These are phyloP conservation scores for Glebionis coronaria DNA, from an alignment of 129 eudicot genomes.

Conservation along the genomic window DNA sequence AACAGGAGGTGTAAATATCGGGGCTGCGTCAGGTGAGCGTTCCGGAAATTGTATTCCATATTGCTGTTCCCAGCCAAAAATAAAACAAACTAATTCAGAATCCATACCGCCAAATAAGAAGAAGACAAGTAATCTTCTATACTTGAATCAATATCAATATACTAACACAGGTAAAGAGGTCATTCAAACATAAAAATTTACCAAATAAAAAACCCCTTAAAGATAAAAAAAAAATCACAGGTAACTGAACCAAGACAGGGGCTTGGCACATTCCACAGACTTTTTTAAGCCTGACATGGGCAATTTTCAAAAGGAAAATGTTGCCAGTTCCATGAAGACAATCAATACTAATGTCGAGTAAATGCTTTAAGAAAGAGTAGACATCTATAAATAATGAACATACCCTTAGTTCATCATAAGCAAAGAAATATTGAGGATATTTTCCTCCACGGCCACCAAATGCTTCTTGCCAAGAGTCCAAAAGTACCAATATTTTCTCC, in stretches of 20 bases:
- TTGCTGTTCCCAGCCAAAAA: constrained; percentile 31
- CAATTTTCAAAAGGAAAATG: not conserved
- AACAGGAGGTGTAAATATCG: constrained; percentile 73
- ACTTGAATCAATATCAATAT: not conserved
- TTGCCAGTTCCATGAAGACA: not conserved
- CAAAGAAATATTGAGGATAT: constrained; percentile 85
- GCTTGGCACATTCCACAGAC: too few relatives aligned
- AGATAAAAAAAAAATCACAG: not conserved
- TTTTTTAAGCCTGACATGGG: not conserved
- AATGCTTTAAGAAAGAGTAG: not conserved
- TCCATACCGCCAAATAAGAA: not conserved
- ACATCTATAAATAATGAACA: not conserved
- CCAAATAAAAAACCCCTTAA: not conserved
- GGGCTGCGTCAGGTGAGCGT: constrained; percentile 64
- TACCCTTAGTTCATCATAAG: constrained; percentile 90
- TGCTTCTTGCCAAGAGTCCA: constrained; percentile 92
- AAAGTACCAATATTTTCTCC: constrained; percentile 65
- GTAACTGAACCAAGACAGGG: too few relatives aligned
- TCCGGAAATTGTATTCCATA: constrained; percentile 71
- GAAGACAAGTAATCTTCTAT: not conserved
- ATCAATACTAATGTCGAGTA: not conserved
- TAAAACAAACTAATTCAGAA: constrained; percentile 2
- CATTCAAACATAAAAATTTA: not conserved
- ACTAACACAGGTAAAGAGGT: not conserved
- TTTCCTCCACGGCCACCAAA: constrained; percentile 91